Base-by-base conservation (phyloP, 345 rosid species). In the Trapa incisa region DNA sequence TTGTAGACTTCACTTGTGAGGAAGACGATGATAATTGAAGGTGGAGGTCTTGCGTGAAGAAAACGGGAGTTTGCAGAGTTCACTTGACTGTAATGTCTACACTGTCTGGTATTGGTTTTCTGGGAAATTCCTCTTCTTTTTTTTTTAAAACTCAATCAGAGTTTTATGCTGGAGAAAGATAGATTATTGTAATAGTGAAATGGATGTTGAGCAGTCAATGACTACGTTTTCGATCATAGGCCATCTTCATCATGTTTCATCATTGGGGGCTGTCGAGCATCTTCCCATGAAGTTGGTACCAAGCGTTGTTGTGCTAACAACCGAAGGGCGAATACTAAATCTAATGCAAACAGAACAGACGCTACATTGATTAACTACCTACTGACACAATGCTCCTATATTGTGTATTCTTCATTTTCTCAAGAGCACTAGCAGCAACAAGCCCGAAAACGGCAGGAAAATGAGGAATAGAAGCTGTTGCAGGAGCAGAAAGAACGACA, bases 401-500 rank as follows among this genome's bases (percentile, higher is more conserved):
- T 52, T 3, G n/a, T 54, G 2, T n/a, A 54, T 33, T 10, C 60
- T 35, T 54, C 63, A 33, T 38, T 58, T 58, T 58, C 63, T 58
- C 37, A 57, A 33, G 37, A 58, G 37, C 63, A 58, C 10, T 15
- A 29, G 37, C 63, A n/a, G 38, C 38, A 29, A 56, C 61, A 57
- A 58, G 37, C 15, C 37, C 38, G 12, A 58, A n/a, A 39, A 35
- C n/a, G 65, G 50, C 69, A 37, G 12, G 33, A 53, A 52, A 61
- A 69, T 2, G 66, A 4, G 22, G 53, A 45, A 69, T 22, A 29
- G 38, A 39, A 69, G 42, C 52, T 10, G 41, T 66, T 0, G 63
- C 63, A 61, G 45, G 36, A 37, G 36, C 45, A 15, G 63, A 47
- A 62, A 61, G 62, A 29, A 37, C 66, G 29, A 62, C 72, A 65